Evolutionary conservation across 345 rosid genomes (phyloP), one percentile per base, ranked within the genome.

Genomic region (Cochlearia excelsa): DNA sequence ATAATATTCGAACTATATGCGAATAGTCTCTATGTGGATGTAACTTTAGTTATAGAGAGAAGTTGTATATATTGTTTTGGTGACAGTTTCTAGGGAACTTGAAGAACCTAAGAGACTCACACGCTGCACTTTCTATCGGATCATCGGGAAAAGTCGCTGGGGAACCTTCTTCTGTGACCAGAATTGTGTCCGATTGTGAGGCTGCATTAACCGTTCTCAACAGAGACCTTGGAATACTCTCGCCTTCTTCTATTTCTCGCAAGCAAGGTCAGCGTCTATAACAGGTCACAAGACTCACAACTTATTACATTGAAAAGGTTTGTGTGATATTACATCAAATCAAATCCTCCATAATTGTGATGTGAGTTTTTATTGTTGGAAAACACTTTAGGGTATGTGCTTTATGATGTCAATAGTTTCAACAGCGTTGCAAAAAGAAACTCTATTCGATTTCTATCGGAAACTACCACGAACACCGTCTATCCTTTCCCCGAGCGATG

Each of bases 21-120:
- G 23, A 16, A 16, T 16, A 16, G 23, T 16, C 23, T 16, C 23
- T 16, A 16, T 16, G 23, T 16, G 23, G 23, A 16, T 16, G 23
- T 16, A 16, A 16, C 23, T 16, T 16, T 16, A 16, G 23, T 16
- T 16, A 16, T 16, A 16, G 23, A 16, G 23, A 16, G 23, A 16
- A 62, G 23, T 28, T 48, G 42, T 51, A 26, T 46, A 34, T 30
- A 34, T 34, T 34, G 50, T 49, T 45, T 51, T 58, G 69, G 48
- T 27, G 40, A 77, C 87, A 94, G 99, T 87, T 94, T 59, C 78
- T 90, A 48, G 87, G 97, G 51, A 94, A 90, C 78, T 72, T 87
- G 86, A 94, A 92, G 84, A 94, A 87, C 74, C 83, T 94, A 31
- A 81, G 97, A 76, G 97, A 90, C 60, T 90, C 99, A 1, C 80